A percentile compares a stretch with the other conserved stretches of the same genome.
Conservation (phyloP, 805 yeast genomes). For the Barnettozyma sp. region DNA sequence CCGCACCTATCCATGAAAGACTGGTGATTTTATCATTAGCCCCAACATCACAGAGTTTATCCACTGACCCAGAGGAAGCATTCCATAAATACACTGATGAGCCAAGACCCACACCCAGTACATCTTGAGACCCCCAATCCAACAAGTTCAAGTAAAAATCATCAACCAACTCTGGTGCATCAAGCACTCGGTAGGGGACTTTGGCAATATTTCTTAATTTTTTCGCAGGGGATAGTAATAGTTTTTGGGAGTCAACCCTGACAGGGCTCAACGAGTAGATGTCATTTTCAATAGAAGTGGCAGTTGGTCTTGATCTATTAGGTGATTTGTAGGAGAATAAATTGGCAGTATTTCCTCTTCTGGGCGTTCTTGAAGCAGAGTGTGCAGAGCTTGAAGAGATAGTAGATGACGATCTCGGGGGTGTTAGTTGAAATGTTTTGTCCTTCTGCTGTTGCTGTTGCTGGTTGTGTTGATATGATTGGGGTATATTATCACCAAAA, state of each 20-base stretch:
- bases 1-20: slow-evolving; percentile 88
- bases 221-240: slow-evolving; percentile 76
- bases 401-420: slow-evolving; percentile 27
- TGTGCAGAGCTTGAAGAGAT: slow-evolving; percentile 12
- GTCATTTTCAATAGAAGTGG: slow-evolving; percentile 60
- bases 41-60: slow-evolving; percentile 68
- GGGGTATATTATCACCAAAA: slow-evolving; percentile 81
- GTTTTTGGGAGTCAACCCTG: slow-evolving; percentile 75
- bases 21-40: slow-evolving; percentile 71
- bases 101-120: slow-evolving; percentile 85
- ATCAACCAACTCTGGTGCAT: slow-evolving; percentile 92
- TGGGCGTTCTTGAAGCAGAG: slow-evolving; percentile 27
- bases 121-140: slow-evolving; percentile 92
- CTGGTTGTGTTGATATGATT: slow-evolving; percentile 12
- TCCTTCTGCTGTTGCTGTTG: slow-evolving; percentile 29
- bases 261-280: slow-evolving; percentile 81
- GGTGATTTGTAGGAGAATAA: slow-evolving; percentile 74
- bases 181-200: slow-evolving; percentile 87
- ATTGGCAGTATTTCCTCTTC: slow-evolving; percentile 37
- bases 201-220: slow-evolving; percentile 71
- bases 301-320: slow-evolving; percentile 49
- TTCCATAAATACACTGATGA: slow-evolving; percentile 88
- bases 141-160: slow-evolving; percentile 88
- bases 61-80: slow-evolving; percentile 77
- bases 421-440: slow-evolving; percentile 22